Base-by-base conservation (phyloP, 2,329 filamentous ascomycete species). In the Curvularia verruculosa region DNA sequence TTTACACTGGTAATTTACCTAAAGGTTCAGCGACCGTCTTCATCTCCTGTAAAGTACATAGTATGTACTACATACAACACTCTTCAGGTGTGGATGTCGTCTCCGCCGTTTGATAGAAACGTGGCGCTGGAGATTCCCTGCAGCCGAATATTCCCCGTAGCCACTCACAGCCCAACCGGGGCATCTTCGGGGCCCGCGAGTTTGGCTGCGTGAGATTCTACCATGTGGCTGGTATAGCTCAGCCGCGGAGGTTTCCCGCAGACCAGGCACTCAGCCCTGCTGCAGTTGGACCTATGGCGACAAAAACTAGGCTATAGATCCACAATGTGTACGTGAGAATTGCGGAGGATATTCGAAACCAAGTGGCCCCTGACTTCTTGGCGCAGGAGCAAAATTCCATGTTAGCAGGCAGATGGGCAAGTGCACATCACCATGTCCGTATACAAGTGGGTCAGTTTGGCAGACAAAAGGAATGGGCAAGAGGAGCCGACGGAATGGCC, bases 111-210 rank as follows among this genome's bases (percentile, higher is more conserved):
- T 29, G 52, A 29, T 3, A 43, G 23, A 15, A 26, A 36, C 26
- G 40, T 45, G 47, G 31, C 47, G 19, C 28, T 21, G 46, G 3
- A n/a, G 24, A 23, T 34, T 15, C 24, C 24, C 19, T 39, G 50
- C 23, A 19, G 50, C 7, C 19, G 45, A 18, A n/a, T 10, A 44
- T n/a, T 49, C 5, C 36, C 34, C 44, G 18, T n/a, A 24, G 21
- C 21, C n/a, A 9, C 54, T 26, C 34, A 12, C n/a, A 28, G 31
- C 41, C 50, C 50, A 53, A 57, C 49, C 54, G 54, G 50, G 23
- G 9, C 9, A 15, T 49, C 39, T 37, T 44, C 39, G 54, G 37
- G 37, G 29, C 41, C 50, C 54, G 37, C 10, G 24, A 36, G 40
- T 45, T 31, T 49, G 45, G 46, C 31, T 47, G 46, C 43, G 24